phyloP scores from a whole-genome alignment of 169 alveolate genomes.

The Cryptosporidium bovis region DNA sequence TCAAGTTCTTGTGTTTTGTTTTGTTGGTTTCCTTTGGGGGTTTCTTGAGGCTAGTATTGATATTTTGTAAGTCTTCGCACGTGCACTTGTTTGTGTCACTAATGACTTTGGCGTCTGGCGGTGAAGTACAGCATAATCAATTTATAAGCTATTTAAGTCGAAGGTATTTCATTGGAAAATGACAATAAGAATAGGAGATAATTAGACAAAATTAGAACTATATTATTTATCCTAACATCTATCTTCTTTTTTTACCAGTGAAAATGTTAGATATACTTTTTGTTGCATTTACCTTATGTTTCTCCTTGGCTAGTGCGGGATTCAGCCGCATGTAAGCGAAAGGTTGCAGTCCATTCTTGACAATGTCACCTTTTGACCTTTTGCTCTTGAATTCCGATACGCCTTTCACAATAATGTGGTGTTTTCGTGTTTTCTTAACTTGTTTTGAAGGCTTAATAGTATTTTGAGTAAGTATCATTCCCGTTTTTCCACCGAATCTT shows the following conservation, averaged over 20 bases:
- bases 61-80: too few relatives aligned
- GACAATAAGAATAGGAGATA: too few relatives aligned
- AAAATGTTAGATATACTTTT: constrained; percentile 18
- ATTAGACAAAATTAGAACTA: not conserved
- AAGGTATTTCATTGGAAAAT: too few relatives aligned
- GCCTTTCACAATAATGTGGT: constrained; percentile 33
- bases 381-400: constrained; percentile 54
- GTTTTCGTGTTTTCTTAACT: constrained; percentile 18
- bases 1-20: too few relatives aligned
- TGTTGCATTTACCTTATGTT: constrained; percentile 45
- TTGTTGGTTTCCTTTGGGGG: too few relatives aligned
- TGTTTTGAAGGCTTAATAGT: not conserved
- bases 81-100: too few relatives aligned
- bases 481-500: not conserved
- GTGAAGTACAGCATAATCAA: too few relatives aligned
- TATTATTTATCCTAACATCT: not conserved
- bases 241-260: constrained; percentile 4
- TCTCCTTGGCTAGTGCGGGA: constrained; percentile 50
- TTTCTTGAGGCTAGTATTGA: too few relatives aligned
- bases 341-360: constrained; percentile 51
- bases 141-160: too few relatives aligned
- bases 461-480: not conserved
- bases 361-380: constrained; percentile 26
- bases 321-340: constrained; percentile 66
- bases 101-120: too few relatives aligned